These are phyloP conservation scores for Fagus crenata DNA, from an alignment of 306 rosid species.

Conservation along the genomic window DNA sequence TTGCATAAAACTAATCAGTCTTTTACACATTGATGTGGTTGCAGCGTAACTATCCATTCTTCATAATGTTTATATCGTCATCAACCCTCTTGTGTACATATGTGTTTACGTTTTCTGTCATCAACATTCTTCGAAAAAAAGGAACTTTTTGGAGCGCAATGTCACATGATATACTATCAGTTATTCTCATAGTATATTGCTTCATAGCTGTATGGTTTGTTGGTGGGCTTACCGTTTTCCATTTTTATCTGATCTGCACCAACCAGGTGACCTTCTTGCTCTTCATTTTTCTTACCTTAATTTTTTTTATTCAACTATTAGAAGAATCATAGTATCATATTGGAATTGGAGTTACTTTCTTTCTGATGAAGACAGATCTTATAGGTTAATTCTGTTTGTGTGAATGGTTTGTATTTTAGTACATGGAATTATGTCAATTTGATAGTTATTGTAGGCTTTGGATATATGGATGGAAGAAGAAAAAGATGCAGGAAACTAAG, in stretches of 20 bases:
- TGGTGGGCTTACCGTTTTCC: slow-evolving; percentile 89
- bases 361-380: too few species aligned
- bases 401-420: too few species aligned
- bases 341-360: background rate
- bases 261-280: slow-evolving; percentile 63
- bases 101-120: slow-evolving; percentile 80
- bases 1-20: slow-evolving; percentile 20
- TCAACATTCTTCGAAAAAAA: slow-evolving; percentile 53
- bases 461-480: too few species aligned
- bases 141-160: slow-evolving; percentile 47
- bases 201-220: slow-evolving; percentile 86
- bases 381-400: too few species aligned
- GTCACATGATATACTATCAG: slow-evolving; percentile 56
- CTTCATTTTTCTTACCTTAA: background rate
- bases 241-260: slow-evolving; percentile 75
- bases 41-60: slow-evolving; percentile 92
- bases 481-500: too few species aligned
- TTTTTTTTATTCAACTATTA: background rate
- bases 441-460: too few species aligned
- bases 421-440: too few species aligned
- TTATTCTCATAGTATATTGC: slow-evolving; percentile 79
- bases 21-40: slow-evolving; percentile 29
- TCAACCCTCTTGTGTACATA: slow-evolving; percentile 73
- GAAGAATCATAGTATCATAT: background rate
- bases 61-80: slow-evolving; percentile 69